Base-by-base conservation (phyloP, 805 yeast species). In the Grigorovia yakushimaensis region DNA sequence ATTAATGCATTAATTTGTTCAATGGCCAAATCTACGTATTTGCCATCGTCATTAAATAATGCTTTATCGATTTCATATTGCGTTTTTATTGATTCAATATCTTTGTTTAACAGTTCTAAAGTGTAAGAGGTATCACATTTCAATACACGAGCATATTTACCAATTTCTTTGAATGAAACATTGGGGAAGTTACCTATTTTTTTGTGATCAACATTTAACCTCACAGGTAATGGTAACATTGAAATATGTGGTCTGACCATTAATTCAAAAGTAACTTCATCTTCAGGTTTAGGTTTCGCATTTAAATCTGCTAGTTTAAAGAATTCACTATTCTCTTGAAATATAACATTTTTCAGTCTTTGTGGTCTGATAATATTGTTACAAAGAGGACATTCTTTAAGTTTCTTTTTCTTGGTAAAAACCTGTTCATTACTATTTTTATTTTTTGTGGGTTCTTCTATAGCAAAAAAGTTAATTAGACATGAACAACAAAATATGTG, bases 401-500 rank as follows among this genome's bases (percentile, higher is more conserved):
- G 73, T 57, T 74, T 78, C 66, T 75, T 56, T 54, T 69, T 69
- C 42, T 67, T 64, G 2, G 46, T 53, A 41, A 56, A 56, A 33
- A n/a, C 17, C 15, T 33, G 37, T 11, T 33, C 37, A 33, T 3
- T 33, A 2, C 55, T 64, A 6, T 66, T 59, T 41, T 61, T 60
- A 22, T 59, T 63, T 5, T 65, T 62, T 6, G 66, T 59, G 21
- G 70, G 71, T 18, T 81, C 78, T 36, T 77, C 84, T 41, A 52
- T 48, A 17, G 61, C 52, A 41, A 87, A 68, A 56, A 85, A 77
- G 41, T 88, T 77, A 47, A 88, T 63, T 27, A 91, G 65, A 63
- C 99, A 93, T 13, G 88, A 78, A 47, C 78, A 73, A 60, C 99
- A 93, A 58, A 93, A 78, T 15, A 88, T 74, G 61, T 93, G 99